phyloP scores from a whole-genome alignment of 805 yeast species.

The Yamadazyma phyllophila region DNA sequence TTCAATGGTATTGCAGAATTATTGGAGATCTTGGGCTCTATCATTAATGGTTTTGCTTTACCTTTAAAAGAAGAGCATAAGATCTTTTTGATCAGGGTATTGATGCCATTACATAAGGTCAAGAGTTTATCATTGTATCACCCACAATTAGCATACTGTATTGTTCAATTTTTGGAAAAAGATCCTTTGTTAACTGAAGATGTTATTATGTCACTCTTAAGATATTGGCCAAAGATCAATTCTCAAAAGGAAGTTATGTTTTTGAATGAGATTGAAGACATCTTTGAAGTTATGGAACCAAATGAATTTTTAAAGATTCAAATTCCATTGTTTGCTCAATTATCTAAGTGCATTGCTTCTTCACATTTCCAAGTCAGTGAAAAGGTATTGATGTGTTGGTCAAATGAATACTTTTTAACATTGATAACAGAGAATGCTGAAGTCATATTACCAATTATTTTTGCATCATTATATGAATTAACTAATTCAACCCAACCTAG shows the following conservation, averaged over 20 bases:
- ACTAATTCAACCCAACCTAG: constrained; percentile 53
- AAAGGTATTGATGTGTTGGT: constrained; percentile 91
- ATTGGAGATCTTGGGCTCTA: constrained; percentile 91
- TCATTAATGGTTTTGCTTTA: constrained; percentile 95
- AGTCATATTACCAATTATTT: constrained; percentile 86
- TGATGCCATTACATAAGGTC: constrained; percentile 90
- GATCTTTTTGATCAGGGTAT: constrained; percentile 77
- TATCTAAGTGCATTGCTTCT: constrained; percentile 88
- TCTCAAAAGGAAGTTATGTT: constrained; percentile 96
- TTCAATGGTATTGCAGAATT: constrained; percentile 95
- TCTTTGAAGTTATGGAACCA: constrained; percentile 94
- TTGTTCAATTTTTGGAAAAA: constrained; percentile 93
- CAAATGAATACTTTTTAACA: constrained; percentile 88
- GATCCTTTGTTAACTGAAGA: constrained; percentile 92
- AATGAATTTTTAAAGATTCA: constrained; percentile 87
- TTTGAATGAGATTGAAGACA: constrained; percentile 92
- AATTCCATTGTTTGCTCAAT: constrained; percentile 89
- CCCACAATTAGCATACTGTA: constrained; percentile 95
- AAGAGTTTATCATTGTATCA: constrained; percentile 87
- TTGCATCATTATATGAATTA: constrained; percentile 84
- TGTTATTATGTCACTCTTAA: constrained; percentile 87
- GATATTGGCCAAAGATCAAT: constrained; percentile 96
- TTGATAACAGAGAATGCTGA: constrained; percentile 91
- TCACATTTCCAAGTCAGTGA: constrained; percentile 98
- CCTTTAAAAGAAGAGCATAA: constrained; percentile 98